Base-by-base conservation (phyloP, 2,329 filamentous ascomycete species). In the Colletotrichum scovillei region DNA sequence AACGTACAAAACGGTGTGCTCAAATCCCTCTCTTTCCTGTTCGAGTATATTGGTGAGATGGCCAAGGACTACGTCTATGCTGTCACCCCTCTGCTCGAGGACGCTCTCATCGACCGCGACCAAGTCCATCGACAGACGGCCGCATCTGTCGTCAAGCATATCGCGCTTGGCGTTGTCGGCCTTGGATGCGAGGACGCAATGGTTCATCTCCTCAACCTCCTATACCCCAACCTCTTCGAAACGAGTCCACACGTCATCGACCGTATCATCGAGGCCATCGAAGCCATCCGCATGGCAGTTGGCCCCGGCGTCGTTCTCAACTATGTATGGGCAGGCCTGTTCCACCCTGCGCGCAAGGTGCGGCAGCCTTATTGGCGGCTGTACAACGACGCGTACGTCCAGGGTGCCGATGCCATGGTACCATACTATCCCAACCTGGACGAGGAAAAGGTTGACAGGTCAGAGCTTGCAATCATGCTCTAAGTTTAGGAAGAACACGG, bases 21-120 rank as follows among this genome's bases (percentile, higher is more conserved):
- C 81, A 99, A 99, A 83, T 95, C 95, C 5, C 89, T 99, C 66
- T 97, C 94, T 7, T 99, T 99, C 89, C 88, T 99, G 74, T 99
- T 98, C 80, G 97, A 99, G 81, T 99, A 99, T 84, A 99, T 99
- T 82, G 97, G 97, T 75, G 97, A 99, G 84, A 98, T 99, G 97
- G 95, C 95, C 76, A 99, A 98, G 85, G 97, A 99, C 84, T 99
- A 99, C 82, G 97, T 99, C 80, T 99, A 99, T 80, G 97, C 97
- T 22, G 95, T 99, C 42, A 98, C 95, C 2, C 97, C 97, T 7
- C 88, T 99, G 11, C 92, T 99, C 2, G 97, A 99, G 81, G 97
- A 99, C 81, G 97, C 97, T 2, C 92, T 99, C 74, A 98, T 98
- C 83, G 97, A 99, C 83, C 93, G 97, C 74, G 97, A 99, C 82